A percentile compares a stretch with the other conserved stretches of the same genome.
Conservation (phyloP, 441 rosid genomes). For the Pelargonium citronellum region DNA sequence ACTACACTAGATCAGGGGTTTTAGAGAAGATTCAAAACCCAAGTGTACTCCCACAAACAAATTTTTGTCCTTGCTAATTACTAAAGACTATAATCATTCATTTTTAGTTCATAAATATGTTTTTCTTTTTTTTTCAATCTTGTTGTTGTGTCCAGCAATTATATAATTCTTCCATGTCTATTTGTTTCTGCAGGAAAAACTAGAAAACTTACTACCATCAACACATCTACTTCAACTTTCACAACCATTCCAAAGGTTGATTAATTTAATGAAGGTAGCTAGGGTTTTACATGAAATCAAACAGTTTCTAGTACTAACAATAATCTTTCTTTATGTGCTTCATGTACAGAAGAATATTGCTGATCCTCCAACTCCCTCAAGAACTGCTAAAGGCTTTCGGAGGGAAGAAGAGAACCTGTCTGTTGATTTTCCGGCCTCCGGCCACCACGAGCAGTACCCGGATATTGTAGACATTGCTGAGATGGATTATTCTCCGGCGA, state of each 20-base stretch:
- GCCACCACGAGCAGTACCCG: constrained; percentile 15
- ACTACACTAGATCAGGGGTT: not conserved
- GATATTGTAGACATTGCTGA: constrained; percentile 31
- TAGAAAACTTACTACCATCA: constrained; percentile 32
- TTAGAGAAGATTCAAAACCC: not conserved
- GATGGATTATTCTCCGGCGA: constrained; percentile 53
- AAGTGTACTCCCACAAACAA: not conserved
- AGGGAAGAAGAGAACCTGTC: constrained; percentile 20
- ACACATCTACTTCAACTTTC: constrained; percentile 10
- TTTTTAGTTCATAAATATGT: not conserved
- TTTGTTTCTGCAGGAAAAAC: constrained; percentile 31
- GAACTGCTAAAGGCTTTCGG: constrained; percentile 16
- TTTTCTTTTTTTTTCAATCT: not conserved
- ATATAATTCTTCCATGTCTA: constrained; percentile 6
- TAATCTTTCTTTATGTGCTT: constrained; percentile 1
- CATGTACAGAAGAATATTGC: constrained; percentile 25
- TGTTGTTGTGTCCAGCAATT: not conserved
- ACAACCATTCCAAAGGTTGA: constrained; percentile 32
- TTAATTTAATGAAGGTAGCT: constrained; percentile 6
- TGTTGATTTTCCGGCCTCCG: not conserved
- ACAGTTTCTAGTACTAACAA: too few species aligned
- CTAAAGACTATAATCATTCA: not conserved
- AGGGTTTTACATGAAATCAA: constrained; percentile 8
- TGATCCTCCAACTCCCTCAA: not conserved
- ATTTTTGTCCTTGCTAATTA: not conserved